Conservation (phyloP, 1,284 basidiomycete genomes). For the Inonotus obliquus region DNA sequence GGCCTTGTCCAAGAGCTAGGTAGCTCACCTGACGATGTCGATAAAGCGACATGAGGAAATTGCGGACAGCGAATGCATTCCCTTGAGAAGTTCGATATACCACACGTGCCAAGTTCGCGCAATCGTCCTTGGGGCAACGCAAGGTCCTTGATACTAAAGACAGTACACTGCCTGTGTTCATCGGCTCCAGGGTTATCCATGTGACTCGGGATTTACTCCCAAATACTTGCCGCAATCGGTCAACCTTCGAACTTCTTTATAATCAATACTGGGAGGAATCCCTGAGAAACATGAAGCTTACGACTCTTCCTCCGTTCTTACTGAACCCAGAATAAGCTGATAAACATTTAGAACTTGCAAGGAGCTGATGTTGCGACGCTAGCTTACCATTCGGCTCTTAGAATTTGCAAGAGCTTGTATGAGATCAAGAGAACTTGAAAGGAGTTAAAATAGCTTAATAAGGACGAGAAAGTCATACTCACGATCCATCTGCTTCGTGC, state of each 20-base stretch:
- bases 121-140: conserved; percentile 54
- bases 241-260: conserved; percentile 43
- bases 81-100: conserved; percentile 55
- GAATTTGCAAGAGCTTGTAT: conserved; percentile 59
- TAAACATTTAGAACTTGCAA: conserved; percentile 6
- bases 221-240: conserved; percentile 46
- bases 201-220: conserved; percentile 49
- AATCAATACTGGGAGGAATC: neutral
- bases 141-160: conserved; percentile 57
- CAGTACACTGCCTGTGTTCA: conserved; percentile 50
- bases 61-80: conserved; percentile 63
- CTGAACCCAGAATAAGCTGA: conserved; percentile 61
- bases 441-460: neutral
- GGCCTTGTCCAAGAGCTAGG: conserved; percentile 3
- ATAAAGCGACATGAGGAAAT: conserved; percentile 53
- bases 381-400: conserved; percentile 53
- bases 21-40: conserved; percentile 35
- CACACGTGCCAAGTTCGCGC: conserved; percentile 46
- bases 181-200: conserved; percentile 60
- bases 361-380: neutral
- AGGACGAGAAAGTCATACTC: neutral
- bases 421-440: conserved; percentile 52
- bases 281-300: conserved; percentile 25
- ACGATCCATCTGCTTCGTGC: conserved; percentile 69
- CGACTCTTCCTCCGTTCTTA: conserved; percentile 58